phyloP scores from a whole-genome alignment of 768 basidiomycete species.

The Ephemerocybe angulata region DNA sequence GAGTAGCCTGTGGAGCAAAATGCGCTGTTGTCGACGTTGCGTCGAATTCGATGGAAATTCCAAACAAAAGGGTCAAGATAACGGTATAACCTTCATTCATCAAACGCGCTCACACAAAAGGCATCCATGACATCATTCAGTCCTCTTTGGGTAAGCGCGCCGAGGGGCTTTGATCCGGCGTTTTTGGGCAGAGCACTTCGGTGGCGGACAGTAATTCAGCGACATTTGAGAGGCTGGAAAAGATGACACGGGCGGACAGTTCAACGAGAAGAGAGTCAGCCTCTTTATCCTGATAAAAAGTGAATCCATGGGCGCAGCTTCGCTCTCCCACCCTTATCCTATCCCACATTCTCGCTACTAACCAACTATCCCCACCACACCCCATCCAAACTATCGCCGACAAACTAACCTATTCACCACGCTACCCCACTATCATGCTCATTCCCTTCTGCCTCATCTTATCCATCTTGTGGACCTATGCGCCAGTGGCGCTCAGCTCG shows the following conservation, averaged over 20 bases:
- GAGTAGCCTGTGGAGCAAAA: background rate
- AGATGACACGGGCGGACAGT: too few relatives aligned
- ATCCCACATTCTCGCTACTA: background rate
- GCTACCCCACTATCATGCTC: constrained; percentile 6
- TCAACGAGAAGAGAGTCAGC: constrained; percentile 2
- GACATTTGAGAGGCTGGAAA: too few relatives aligned
- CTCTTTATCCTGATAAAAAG: constrained; percentile 3
- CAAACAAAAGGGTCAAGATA: background rate
- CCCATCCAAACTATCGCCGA: too few relatives aligned
- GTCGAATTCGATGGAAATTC: background rate
- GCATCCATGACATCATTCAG: background rate
- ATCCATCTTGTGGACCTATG: background rate
- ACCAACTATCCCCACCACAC: background rate
- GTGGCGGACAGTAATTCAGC: too few relatives aligned
- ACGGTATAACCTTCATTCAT: too few relatives aligned
- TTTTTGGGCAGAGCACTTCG: too few relatives aligned
- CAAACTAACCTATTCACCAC: background rate
- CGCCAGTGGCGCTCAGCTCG: background rate
- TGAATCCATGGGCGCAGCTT: too few relatives aligned
- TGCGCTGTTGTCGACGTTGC: too few relatives aligned
- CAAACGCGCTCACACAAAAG: background rate
- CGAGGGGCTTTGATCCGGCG: too few relatives aligned
- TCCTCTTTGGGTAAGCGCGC: background rate
- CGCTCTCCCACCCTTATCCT: too few relatives aligned
- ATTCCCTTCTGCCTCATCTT: background rate